A percentile compares a stretch with the other conserved stretches of the same genome.
These are phyloP conservation scores for Cylindrotheca fusiformis DNA, from an alignment of 108 stramenopile species.

Conservation along the genomic window DNA sequence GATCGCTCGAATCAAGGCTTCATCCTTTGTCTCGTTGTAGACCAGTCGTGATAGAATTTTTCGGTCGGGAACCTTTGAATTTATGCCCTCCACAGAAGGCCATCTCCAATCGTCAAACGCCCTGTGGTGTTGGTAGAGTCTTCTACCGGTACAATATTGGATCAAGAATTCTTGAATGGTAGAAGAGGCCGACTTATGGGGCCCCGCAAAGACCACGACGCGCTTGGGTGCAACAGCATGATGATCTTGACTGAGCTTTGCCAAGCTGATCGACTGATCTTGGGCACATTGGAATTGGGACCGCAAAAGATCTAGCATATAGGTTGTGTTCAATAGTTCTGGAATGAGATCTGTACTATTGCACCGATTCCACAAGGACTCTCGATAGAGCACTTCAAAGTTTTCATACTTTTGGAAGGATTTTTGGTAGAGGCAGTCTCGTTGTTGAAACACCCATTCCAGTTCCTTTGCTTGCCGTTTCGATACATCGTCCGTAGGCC, in stretches of 20 bases:
- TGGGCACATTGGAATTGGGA: conserved; percentile 17
- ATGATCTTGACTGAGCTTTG: no score
- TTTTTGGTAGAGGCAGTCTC: conserved; percentile 12
- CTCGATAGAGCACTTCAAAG: background rate
- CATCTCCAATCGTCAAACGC: conserved; percentile 16
- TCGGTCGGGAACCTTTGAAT: conserved; percentile 4
- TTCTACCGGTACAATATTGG: conserved; percentile 10
- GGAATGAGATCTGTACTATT: background rate
- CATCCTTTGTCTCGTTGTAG: background rate
- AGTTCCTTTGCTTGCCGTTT: conserved; percentile 2
- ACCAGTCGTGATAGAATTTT: conserved; percentile 15
- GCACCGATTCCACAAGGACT: conserved; percentile 7
- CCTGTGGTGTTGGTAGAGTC: conserved; percentile 6
- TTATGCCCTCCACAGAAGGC: conserved; percentile 7
- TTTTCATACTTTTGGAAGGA: background rate
- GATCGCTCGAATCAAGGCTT: background rate
- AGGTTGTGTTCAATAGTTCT: conserved; percentile 14
- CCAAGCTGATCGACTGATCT: no score
- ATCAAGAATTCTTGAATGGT: conserved; percentile 22
- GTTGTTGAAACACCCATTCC: conserved; percentile 14
- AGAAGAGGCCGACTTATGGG: conserved; percentile 25
- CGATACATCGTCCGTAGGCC: conserved; percentile 3
- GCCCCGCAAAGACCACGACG: conserved; percentile 17
- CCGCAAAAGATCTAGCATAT: conserved; percentile 2
- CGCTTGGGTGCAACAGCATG: no score